A percentile compares a stretch with the other conserved stretches of the same genome.
These are phyloP conservation scores for Hortiboletus rubellus DNA, from an alignment of 1,284 basidiomycete species.

Conservation along the genomic window DNA sequence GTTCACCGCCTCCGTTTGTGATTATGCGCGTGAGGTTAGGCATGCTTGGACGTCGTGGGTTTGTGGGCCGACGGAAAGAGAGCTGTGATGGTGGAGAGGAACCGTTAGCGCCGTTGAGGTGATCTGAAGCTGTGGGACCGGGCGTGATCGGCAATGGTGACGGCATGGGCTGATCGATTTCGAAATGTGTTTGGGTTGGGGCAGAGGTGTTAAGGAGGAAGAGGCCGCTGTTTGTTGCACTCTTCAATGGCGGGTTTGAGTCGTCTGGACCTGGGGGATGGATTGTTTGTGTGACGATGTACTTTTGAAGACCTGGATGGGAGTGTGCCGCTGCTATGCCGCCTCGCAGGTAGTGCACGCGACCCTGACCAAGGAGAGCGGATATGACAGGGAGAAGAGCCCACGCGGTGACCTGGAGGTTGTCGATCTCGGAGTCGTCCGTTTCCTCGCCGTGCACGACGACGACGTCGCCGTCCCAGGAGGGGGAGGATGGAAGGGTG, in stretches of 20 bases:
- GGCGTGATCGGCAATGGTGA: slow-evolving; percentile 43
- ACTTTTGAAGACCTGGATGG: slow-evolving; percentile 52
- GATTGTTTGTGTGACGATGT: slow-evolving; percentile 30
- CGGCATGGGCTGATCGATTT: slow-evolving; percentile 51
- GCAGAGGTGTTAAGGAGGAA: slow-evolving; percentile 66
- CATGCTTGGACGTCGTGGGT: slow-evolving; percentile 57
- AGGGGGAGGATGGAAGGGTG: slow-evolving; percentile 42
- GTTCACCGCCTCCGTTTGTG: slow-evolving; percentile 50
- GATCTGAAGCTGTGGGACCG: slow-evolving; percentile 34
- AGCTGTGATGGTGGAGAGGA: slow-evolving; percentile 68
- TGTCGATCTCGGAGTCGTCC: slow-evolving; percentile 59
- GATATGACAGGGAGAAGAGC: slow-evolving; percentile 60
- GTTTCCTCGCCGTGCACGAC: slow-evolving; percentile 72
- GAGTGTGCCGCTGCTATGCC: slow-evolving; percentile 61
- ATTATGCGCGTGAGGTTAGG: slow-evolving; percentile 57
- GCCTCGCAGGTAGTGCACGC: slow-evolving; percentile 65
- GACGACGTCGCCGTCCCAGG: slow-evolving; percentile 75
- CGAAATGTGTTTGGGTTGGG: slow-evolving; percentile 49
- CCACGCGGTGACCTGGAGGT: slow-evolving; percentile 59
- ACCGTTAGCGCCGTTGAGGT: slow-evolving; percentile 48
- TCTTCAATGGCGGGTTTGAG: slow-evolving; percentile 19
- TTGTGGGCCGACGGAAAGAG: slow-evolving; percentile 54
- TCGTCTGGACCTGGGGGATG: slow-evolving; percentile 15
- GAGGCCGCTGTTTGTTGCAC: slow-evolving; percentile 49
- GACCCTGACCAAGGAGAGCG: slow-evolving; percentile 52